Conservation (phyloP, 805 yeast genomes). For the Pichia eremophila region DNA sequence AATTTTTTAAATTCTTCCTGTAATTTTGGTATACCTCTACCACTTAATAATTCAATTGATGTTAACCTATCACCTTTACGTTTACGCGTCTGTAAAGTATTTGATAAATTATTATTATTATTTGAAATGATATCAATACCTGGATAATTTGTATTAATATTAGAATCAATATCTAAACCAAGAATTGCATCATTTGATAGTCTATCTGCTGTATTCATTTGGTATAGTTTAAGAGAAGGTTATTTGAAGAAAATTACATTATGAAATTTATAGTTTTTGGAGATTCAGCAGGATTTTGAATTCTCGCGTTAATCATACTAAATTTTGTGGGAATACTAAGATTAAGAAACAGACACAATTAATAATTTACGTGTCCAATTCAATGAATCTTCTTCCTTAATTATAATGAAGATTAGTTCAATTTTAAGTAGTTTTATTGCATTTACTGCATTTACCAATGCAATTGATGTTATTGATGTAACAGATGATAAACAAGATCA, state of each 20-base stretch:
- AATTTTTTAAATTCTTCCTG: conserved; percentile 27
- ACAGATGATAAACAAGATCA: background rate
- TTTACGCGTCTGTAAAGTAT: conserved; percentile 4
- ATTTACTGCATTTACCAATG: background rate
- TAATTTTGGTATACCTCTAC: conserved; percentile 51
- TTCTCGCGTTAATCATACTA: background rate
- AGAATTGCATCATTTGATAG: conserved; percentile 19
- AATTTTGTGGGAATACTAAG: no score
- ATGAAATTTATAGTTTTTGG: no score
- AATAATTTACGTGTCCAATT: no score
- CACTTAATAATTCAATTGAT: conserved; percentile 39
- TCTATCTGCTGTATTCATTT: conserved; percentile 1
- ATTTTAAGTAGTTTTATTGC: background rate
- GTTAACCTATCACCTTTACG: conserved; percentile 38
- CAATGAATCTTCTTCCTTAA: background rate
- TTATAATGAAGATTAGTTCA: background rate
- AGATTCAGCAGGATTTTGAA: background rate
- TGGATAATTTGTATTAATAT: background rate
- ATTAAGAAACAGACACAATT: no score
- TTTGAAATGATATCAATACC: background rate
- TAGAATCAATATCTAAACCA: conserved; percentile 16
- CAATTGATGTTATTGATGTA: background rate
- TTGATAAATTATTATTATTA: background rate
- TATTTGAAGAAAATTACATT: no score
- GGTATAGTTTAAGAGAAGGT: conserved; percentile 1